Evolutionary conservation across 768 basidiomycete genomes (phyloP), one percentile per base, ranked within the genome.

Genomic region (Suillus americanus): DNA sequence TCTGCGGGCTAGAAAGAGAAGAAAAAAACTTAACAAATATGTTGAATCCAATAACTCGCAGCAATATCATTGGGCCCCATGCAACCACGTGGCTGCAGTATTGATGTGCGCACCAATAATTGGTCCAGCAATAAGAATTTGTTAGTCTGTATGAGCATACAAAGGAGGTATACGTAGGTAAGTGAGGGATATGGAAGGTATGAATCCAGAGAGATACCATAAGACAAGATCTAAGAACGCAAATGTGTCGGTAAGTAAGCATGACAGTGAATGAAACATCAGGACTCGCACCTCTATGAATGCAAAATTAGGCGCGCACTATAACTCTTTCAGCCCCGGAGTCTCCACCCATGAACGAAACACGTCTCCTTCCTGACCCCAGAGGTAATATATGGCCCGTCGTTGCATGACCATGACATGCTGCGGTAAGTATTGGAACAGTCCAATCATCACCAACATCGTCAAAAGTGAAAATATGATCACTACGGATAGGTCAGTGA

Each of bases 341-440:
- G 67, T 33, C 40, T 76, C 75, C 2, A 77, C 72, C 65, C 72
- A 69, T 62, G 74, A 70, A 25, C 70, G 68, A 12, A 79, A 65
- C 41, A 72, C 54, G 64, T 81, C 70, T 40, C 69, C 74, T 66
- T 86, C 85, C 63, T 82, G 80, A 23, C 88, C 89, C 71, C 83
- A 83, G 14, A 90, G 67, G 75, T 91, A 91, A 77, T 89, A 91
- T 60, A 80, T 74, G 50, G 84, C 82, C 37, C 90, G 82, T 8
- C 78, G 75, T 55, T 79, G 79, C 75, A 91, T 82, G 72, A 85
- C 79, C 55, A 76, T 71, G 40, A 89, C 65, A 69, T 90, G 88
- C 30, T 80, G 75, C 0, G 90, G 90, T 59, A 88, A 79, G 77
- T 88, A 90, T 72, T 79, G 79, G 72, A 80, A 78, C 54, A 86